A percentile compares a stretch with the other conserved stretches of the same genome.
phyloP scores from a whole-genome alignment of 2,329 filamentous ascomycete genomes.

The Phialophora macrospora region DNA sequence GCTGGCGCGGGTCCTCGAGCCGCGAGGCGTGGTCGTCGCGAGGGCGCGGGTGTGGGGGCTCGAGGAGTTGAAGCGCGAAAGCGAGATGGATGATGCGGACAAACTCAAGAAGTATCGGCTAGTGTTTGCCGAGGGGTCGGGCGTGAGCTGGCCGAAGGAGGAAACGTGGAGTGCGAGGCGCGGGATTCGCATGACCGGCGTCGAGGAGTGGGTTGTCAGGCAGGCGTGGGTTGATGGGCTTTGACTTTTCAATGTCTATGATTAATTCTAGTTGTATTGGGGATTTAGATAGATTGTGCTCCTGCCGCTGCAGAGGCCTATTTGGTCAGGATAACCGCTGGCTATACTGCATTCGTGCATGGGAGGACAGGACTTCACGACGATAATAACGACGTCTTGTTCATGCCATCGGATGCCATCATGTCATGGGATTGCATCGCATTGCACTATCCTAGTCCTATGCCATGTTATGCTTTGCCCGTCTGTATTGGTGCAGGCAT shows the following conservation, averaged over 20 bases:
- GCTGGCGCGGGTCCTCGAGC: slow-evolving; percentile 50
- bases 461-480: neutral
- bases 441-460: neutral
- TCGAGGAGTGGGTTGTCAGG: slow-evolving; percentile 29
- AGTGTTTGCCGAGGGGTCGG: slow-evolving; percentile 64
- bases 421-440: neutral
- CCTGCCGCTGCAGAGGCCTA: no score
- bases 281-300: no score
- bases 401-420: neutral
- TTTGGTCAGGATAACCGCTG: no score
- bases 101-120: slow-evolving; percentile 64
- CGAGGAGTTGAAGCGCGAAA: slow-evolving; percentile 51
- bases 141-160: slow-evolving; percentile 63
- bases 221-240: no score
- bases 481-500: neutral
- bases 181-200: slow-evolving; percentile 27
- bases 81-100: slow-evolving; percentile 55
- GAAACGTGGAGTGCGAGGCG: slow-evolving; percentile 57
- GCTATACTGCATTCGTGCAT: no score
- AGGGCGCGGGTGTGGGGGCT: slow-evolving; percentile 57
- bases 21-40: slow-evolving; percentile 49
- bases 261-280: no score
- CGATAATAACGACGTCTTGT: neutral
- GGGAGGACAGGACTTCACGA: neutral
- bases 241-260: no score